A percentile compares a stretch with the other conserved stretches of the same genome.
phyloP scores from a whole-genome alignment of 805 yeast genomes.

The Blastobotrys americana region DNA sequence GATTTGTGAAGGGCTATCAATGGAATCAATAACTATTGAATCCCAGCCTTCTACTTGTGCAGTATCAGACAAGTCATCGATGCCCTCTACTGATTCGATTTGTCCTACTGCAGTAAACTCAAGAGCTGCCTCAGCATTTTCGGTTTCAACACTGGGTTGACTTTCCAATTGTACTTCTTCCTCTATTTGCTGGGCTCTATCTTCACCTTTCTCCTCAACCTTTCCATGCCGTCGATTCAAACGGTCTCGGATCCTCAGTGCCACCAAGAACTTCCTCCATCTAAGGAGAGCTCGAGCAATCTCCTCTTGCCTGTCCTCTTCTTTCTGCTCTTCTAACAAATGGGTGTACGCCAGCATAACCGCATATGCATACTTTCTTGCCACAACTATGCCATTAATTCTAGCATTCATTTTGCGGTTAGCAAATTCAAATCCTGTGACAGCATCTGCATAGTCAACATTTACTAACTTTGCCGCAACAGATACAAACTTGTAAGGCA shows the following conservation, averaged over 20 bases:
- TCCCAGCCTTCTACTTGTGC: too few relatives aligned
- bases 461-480: slow-evolving; percentile 65
- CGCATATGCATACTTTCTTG: slow-evolving; percentile 54
- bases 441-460: slow-evolving; percentile 81
- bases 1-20: too few relatives aligned
- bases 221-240: slow-evolving; percentile 21
- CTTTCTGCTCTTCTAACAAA: slow-evolving; percentile 42
- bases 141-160: slow-evolving; percentile 1
- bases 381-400: slow-evolving; percentile 71
- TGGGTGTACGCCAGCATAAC: slow-evolving; percentile 44
- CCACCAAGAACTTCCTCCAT: slow-evolving; percentile 33
- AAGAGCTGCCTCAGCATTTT: slow-evolving; percentile 5
- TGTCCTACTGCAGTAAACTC: too few relatives aligned
- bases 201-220: slow-evolving; percentile 6
- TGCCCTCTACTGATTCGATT: too few relatives aligned
- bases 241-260: slow-evolving; percentile 23
- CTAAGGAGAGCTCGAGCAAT: slow-evolving; percentile 36
- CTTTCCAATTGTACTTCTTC: slow-evolving; percentile 1
- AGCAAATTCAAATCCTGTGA: slow-evolving; percentile 74
- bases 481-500: slow-evolving; percentile 45
- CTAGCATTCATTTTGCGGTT: slow-evolving; percentile 50
- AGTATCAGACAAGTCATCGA: too few relatives aligned
- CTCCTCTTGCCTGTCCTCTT: slow-evolving; percentile 36
- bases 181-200: too few relatives aligned
- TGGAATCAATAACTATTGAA: neutral